Conservation (phyloP, 148 eudicot species). For the Fagopyrum esculentum region DNA sequence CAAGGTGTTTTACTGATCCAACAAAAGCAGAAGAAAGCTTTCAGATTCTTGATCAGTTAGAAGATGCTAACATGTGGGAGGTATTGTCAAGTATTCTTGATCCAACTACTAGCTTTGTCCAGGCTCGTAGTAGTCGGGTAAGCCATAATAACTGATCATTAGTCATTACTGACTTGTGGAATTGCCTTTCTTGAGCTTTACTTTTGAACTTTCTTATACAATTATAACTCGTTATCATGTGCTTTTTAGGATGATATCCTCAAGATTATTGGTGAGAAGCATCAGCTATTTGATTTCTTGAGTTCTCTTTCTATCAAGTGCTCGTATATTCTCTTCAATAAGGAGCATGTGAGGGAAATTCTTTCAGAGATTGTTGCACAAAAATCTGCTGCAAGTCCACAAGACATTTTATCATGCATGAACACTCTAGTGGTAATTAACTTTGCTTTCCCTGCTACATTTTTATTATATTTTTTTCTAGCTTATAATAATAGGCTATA, state of each 20-base stretch:
- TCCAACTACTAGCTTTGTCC: conserved; percentile 52
- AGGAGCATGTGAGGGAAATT: conserved; percentile 88
- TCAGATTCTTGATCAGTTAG: conserved; percentile 80
- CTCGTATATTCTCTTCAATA: conserved; percentile 78
- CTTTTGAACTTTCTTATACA: neutral
- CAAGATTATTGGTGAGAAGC: conserved; percentile 68
- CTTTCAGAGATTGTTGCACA: conserved; percentile 47
- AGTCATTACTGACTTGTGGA: neutral
- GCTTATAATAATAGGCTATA: neutral
- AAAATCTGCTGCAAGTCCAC: conserved; percentile 49
- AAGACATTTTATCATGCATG: conserved; percentile 70
- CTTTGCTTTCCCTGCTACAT: neutral
- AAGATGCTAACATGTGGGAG: conserved; percentile 86
- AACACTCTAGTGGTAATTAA: conserved; percentile 81
- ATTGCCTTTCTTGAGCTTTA: neutral
- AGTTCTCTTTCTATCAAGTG: conserved; percentile 72
- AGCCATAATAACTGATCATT: conserved; percentile 13
- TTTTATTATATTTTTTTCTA: neutral
- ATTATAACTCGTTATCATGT: neutral
- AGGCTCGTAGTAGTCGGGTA: conserved; percentile 61
- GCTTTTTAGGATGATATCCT: conserved; percentile 73
- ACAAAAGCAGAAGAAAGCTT: conserved; percentile 72
- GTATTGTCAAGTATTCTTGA: conserved; percentile 52
- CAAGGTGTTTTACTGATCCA: conserved; percentile 80
- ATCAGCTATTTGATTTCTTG: conserved; percentile 76